Evolutionary conservation across 116 monocot genomes (phyloP).

Genomic region (Phalaenopsis hybrid): DNA sequence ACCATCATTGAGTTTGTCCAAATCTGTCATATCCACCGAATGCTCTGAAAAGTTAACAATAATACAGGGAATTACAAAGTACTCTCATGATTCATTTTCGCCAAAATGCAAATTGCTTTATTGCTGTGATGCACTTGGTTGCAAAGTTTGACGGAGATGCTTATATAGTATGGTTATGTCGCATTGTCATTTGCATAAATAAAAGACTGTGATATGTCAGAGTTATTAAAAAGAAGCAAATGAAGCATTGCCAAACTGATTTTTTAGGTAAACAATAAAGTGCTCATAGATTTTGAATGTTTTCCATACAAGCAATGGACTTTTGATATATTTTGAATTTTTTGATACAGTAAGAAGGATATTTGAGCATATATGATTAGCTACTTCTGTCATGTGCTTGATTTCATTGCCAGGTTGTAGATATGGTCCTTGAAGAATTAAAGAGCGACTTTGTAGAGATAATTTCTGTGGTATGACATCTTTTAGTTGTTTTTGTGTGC

Average conservation of each 20-base stretch:
- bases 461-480: conserved; percentile 56
- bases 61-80: neutral
- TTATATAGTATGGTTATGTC: neutral
- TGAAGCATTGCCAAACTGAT: neutral
- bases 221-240: neutral
- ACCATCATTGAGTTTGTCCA: neutral
- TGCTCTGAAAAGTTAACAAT: neutral
- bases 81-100: neutral
- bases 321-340: neutral
- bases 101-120: neutral
- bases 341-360: neutral
- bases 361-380: conserved; percentile 1
- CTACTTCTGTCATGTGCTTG: neutral
- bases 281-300: neutral
- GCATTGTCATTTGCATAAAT: neutral
- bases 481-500: conserved; percentile 7
- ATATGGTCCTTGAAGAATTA: conserved; percentile 78
- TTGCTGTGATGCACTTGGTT: neutral
- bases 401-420: conserved; percentile 45
- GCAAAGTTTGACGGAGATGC: neutral
- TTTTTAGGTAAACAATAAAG: neutral
- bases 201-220: neutral
- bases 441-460: conserved; percentile 52
- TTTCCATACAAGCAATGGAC: neutral
- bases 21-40: neutral